A percentile compares a stretch with the other conserved stretches of the same genome.
These are phyloP conservation scores for Tolypocladium cylindrosporum DNA, from an alignment of 2,329 filamentous ascomycete genomes.

Conservation along the genomic window DNA sequence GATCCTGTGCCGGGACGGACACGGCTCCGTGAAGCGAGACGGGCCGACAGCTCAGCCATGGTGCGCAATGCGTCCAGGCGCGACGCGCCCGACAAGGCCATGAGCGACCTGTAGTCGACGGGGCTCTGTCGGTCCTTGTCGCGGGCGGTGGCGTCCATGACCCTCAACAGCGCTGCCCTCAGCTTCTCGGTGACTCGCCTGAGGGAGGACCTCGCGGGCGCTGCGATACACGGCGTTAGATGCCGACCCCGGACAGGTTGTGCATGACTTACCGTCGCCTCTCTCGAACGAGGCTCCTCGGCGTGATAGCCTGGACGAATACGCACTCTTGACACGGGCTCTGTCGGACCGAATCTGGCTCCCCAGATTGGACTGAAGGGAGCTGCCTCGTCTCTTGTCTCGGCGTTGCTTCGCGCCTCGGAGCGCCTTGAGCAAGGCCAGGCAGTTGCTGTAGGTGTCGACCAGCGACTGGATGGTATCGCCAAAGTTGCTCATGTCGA, in stretches of 20 bases:
- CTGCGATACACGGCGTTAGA: constrained; percentile 15
- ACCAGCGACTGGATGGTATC: constrained; percentile 33
- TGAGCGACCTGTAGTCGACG: constrained; percentile 36
- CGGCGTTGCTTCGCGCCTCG: constrained; percentile 10
- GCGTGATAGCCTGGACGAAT: constrained; percentile 28
- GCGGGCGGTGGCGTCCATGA: constrained; percentile 12
- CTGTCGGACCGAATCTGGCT: constrained; percentile 29
- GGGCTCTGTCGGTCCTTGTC: constrained; percentile 21
- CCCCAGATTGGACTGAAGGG: constrained; percentile 12
- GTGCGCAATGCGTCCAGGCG: constrained; percentile 36
- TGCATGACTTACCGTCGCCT: constrained; percentile 34
- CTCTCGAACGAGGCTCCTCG: constrained; percentile 31
- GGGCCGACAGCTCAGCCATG: constrained; percentile 35
- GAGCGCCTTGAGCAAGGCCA: constrained; percentile 29
- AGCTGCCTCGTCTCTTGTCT: background rate
- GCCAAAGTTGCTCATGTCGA: constrained; percentile 22
- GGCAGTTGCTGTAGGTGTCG: constrained; percentile 35
- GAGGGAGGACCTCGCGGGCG: constrained; percentile 26
- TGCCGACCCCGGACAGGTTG: background rate
- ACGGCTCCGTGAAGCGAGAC: constrained; percentile 6
- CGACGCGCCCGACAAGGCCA: constrained; percentile 36
- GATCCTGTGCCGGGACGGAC: constrained; percentile 1
- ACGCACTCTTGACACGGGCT: constrained; percentile 29
- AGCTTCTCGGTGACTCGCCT: constrained; percentile 32
- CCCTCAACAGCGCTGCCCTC: constrained; percentile 27